phyloP scores from a whole-genome alignment of 768 basidiomycete species.

The Hortiboletus campestris region DNA sequence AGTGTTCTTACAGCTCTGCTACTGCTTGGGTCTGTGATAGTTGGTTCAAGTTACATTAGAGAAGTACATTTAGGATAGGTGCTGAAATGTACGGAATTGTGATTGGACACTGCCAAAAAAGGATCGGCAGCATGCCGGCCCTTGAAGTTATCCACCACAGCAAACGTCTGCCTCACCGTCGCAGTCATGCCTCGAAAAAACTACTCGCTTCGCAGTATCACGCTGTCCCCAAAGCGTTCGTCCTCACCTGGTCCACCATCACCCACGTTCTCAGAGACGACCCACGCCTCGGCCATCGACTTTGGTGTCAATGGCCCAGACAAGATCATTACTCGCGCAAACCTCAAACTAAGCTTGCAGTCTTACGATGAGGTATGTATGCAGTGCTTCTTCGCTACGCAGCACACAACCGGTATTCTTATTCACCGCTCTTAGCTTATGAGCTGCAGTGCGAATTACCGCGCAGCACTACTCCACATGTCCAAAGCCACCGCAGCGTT shows the following conservation, averaged over 20 bases:
- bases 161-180: conserved; percentile 12
- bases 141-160: conserved; percentile 15
- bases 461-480: conserved; percentile 75
- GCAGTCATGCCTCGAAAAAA: conserved; percentile 47
- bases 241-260: conserved; percentile 66
- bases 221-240: conserved; percentile 45
- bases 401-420: conserved; percentile 4
- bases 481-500: conserved; percentile 81
- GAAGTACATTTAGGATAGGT: conserved; percentile 8
- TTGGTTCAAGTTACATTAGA: neutral
- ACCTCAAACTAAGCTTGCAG: conserved; percentile 75
- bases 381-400: neutral
- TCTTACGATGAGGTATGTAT: conserved; percentile 75
- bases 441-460: conserved; percentile 73
- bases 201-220: conserved; percentile 55
- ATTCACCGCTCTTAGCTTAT: conserved; percentile 57
- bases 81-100: neutral
- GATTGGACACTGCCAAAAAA: conserved; percentile 12
- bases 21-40: neutral
- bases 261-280: conserved; percentile 80
- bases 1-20: conserved; percentile 4
- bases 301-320: conserved; percentile 72
- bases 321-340: conserved; percentile 78
- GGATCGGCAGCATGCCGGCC: conserved; percentile 9
- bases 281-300: conserved; percentile 74